Conservation (phyloP, 2,329 filamentous ascomycete species). For the Samsoniella hepiali region DNA sequence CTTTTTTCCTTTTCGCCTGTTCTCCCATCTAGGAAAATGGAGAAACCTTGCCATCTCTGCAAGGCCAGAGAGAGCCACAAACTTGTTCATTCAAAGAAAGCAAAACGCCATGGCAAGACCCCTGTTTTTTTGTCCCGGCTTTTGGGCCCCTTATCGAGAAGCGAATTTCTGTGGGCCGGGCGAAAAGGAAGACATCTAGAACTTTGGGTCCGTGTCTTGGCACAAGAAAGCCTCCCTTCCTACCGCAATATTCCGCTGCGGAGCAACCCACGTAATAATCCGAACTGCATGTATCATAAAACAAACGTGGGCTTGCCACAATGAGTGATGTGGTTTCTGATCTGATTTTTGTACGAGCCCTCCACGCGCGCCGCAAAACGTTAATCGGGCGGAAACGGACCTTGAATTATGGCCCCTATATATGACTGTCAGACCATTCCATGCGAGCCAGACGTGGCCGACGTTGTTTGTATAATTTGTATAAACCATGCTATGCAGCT, state of each 20-base stretch:
- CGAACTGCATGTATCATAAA: background rate
- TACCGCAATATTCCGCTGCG: background rate
- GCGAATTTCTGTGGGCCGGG: background rate
- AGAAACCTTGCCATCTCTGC: background rate
- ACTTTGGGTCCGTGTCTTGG: background rate
- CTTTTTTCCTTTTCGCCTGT: background rate
- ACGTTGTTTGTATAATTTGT: background rate
- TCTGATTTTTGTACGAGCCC: background rate
- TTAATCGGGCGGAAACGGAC: background rate
- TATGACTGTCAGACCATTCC: background rate
- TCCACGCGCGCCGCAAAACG: background rate
- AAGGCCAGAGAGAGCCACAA: background rate
- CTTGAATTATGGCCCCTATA: background rate
- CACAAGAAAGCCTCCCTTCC: background rate
- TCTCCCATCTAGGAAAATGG: background rate
- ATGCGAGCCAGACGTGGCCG: background rate
- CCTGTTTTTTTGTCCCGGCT: too few species aligned
- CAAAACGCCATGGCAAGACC: too few species aligned
- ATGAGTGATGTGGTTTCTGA: background rate
- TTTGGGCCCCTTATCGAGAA: too few species aligned
- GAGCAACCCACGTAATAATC: background rate
- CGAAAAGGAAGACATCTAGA: background rate
- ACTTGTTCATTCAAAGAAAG: too few species aligned
- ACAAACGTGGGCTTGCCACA: too few species aligned
- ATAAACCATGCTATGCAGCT: background rate